Conservation (phyloP, 192 early-diverging fungal species). For the Backusella sp. region DNA sequence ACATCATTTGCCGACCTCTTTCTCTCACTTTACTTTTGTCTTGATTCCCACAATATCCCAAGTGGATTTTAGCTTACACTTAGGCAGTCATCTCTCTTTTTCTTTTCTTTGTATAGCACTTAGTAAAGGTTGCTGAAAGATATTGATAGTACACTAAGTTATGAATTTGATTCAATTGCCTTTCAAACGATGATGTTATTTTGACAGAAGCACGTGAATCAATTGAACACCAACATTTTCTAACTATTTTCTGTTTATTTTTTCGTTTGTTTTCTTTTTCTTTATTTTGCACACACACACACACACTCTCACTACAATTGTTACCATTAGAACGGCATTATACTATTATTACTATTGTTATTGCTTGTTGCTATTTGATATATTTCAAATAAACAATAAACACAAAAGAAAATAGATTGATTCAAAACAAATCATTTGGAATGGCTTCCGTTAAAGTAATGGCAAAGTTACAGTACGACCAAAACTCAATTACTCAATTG, state of each 20-base stretch:
- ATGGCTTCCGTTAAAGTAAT: conserved; percentile 33
- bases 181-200: no score
- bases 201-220: no score
- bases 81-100: no score
- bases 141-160: no score
- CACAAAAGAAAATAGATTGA: neutral
- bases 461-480: conserved; percentile 30
- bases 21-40: no score
- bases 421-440: neutral
- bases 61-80: no score
- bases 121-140: no score
- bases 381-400: neutral
- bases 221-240: no score
- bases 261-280: neutral
- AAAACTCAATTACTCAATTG: conserved; percentile 28
- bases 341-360: neutral
- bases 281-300: neutral
- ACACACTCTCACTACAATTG: neutral
- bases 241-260: neutral
- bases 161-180: no score
- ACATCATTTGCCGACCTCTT: no score
- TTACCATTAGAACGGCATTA: neutral
- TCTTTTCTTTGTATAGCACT: no score
- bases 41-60: no score
- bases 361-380: neutral